These are phyloP conservation scores for Calocera cornea DNA, from an alignment of 768 basidiomycete genomes.

Conservation along the genomic window DNA sequence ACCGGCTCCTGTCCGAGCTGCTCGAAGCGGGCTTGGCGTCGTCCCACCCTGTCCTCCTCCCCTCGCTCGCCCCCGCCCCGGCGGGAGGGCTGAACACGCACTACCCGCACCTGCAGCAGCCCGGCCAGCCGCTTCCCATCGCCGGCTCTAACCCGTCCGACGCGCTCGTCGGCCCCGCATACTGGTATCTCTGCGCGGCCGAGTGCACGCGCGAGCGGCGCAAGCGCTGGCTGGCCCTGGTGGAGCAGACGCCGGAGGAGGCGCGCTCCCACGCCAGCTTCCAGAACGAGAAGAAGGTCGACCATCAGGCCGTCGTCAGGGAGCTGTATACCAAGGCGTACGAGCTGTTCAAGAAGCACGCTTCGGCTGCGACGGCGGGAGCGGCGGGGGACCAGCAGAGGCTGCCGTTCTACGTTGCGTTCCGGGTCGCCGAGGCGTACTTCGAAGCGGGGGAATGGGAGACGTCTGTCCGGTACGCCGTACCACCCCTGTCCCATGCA, in stretches of 20 bases:
- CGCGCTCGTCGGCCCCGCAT: slow-evolving; percentile 80
- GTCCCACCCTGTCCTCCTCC: slow-evolving; percentile 14
- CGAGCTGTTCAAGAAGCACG: slow-evolving; percentile 77
- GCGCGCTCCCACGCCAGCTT: slow-evolving; percentile 44
- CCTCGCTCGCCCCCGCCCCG: slow-evolving; percentile 18
- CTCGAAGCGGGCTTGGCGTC: slow-evolving; percentile 53
- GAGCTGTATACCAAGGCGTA: slow-evolving; percentile 96
- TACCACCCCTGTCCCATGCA: slow-evolving; percentile 5
- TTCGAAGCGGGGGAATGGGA: slow-evolving; percentile 67
- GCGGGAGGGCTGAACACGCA: slow-evolving; percentile 17
- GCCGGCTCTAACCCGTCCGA: slow-evolving; percentile 58
- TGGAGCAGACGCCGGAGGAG: slow-evolving; percentile 34
- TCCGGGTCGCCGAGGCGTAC: slow-evolving; percentile 79
- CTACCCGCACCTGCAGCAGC: slow-evolving; percentile 19
- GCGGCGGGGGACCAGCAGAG: slow-evolving; percentile 47
- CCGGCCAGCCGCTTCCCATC: slow-evolving; percentile 8
- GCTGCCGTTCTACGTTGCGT: slow-evolving; percentile 80
- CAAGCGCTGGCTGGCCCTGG: slow-evolving; percentile 46
- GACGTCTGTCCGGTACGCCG: slow-evolving; percentile 73
- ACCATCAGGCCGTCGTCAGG: slow-evolving; percentile 66
- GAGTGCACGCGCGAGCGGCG: slow-evolving; percentile 67
- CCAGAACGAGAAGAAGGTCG: slow-evolving; percentile 81
- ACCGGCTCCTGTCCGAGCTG: slow-evolving; percentile 75
- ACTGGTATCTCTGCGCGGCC: slow-evolving; percentile 83
- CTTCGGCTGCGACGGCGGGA: slow-evolving; percentile 25